These are phyloP conservation scores for Tieghemostelium lacteum DNA, from an alignment of 78 protist species.

Conservation along the genomic window DNA sequence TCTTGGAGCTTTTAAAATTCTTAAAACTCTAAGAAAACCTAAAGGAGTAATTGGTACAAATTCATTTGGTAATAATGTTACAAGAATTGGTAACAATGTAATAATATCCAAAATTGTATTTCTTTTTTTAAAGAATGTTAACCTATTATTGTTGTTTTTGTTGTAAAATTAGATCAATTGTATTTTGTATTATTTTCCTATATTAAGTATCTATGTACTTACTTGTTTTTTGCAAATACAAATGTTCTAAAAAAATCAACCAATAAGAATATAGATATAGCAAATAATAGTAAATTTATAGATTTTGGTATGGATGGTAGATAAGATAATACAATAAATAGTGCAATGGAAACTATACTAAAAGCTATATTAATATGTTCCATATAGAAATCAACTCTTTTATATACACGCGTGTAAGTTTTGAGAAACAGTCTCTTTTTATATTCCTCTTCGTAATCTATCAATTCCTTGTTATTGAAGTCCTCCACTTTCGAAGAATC, in stretches of 20 bases:
- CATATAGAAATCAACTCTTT: slow-evolving; percentile 23
- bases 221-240: slow-evolving; percentile 59
- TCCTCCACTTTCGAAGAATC: neutral
- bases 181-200: too few species aligned
- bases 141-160: too few species aligned
- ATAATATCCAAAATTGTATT: slow-evolving; percentile 62
- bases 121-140: slow-evolving; percentile 27
- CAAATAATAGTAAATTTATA: slow-evolving; percentile 8
- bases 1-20: slow-evolving; percentile 75
- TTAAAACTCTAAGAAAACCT: slow-evolving; percentile 65
- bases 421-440: slow-evolving; percentile 12
- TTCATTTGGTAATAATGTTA: slow-evolving; percentile 47
- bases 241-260: slow-evolving; percentile 60
- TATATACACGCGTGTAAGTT: slow-evolving; percentile 17
- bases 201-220: too few species aligned
- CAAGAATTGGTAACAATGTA: slow-evolving; percentile 50
- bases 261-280: slow-evolving; percentile 22
- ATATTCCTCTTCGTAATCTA: slow-evolving; percentile 17
- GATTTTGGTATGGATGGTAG: neutral
- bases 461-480: slow-evolving; percentile 15
- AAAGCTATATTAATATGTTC: slow-evolving; percentile 54
- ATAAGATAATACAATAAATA: slow-evolving; percentile 49
- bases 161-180: too few species aligned
- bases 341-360: slow-evolving; percentile 35
- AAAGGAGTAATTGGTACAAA: slow-evolving; percentile 53